These are phyloP conservation scores for Termitomyces sp. DNA, from an alignment of 768 basidiomycete species.

Conservation along the genomic window DNA sequence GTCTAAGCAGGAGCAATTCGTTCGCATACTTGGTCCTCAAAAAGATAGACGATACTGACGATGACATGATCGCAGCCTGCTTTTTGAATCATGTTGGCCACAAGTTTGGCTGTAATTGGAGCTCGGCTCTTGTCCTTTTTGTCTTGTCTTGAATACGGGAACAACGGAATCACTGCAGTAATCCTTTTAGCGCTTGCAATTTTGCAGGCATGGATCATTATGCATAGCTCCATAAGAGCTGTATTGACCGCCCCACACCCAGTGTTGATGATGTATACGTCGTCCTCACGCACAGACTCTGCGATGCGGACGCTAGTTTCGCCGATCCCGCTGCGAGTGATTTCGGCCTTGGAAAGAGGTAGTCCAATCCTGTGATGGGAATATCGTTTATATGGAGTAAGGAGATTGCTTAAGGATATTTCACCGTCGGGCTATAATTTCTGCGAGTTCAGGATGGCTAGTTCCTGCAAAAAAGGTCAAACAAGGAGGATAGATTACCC, in stretches of 20 bases:
- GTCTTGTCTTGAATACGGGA: constrained; percentile 96
- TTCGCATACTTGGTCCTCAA: constrained; percentile 11
- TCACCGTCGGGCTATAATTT: constrained; percentile 91
- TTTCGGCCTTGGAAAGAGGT: constrained; percentile 81
- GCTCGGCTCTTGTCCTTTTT: constrained; percentile 99
- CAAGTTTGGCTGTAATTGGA: constrained; percentile 96
- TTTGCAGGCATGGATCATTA: constrained; percentile 99
- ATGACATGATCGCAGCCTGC: constrained; percentile 97
- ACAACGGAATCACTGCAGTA: constrained; percentile 96
- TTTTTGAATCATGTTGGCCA: constrained; percentile 95
- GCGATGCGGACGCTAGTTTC: constrained; percentile 90
- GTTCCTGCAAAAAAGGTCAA: constrained; percentile 55
- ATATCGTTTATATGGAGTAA: constrained; percentile 17
- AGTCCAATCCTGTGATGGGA: constrained; percentile 72
- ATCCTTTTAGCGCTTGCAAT: constrained; percentile 98
- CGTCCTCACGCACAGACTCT: constrained; percentile 96
- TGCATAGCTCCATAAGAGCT: constrained; percentile 95
- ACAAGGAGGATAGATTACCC: not conserved
- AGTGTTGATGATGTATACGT: constrained; percentile 98
- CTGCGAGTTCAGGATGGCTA: constrained; percentile 92
- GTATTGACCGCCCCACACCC: constrained; percentile 87
- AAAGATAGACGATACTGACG: constrained; percentile 44
- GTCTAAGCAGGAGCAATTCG: constrained; percentile 49
- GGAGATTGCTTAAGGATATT: constrained; percentile 20
- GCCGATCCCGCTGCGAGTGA: constrained; percentile 85